phyloP scores from a whole-genome alignment of 306 rosid genomes.

The Vigna nakashimae region DNA sequence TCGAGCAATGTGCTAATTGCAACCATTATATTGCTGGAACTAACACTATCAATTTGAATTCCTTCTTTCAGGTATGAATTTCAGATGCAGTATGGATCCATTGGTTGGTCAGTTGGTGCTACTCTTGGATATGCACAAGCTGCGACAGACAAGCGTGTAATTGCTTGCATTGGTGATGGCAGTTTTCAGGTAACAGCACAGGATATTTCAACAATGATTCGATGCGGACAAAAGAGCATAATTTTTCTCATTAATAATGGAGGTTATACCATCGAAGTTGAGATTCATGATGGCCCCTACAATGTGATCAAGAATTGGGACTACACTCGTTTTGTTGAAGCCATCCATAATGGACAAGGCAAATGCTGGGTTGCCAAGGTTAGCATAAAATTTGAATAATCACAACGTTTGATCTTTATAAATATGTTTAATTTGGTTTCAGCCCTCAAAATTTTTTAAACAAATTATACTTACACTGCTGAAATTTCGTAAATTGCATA shows the following conservation, averaged over 20 bases:
- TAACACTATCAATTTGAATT: constrained; percentile 39
- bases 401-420: neutral
- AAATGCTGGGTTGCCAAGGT: constrained; percentile 95
- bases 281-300: constrained; percentile 95
- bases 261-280: constrained; percentile 90
- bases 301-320: constrained; percentile 95
- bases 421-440: neutral
- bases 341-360: constrained; percentile 87
- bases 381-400: constrained; percentile 40
- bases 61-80: constrained; percentile 76
- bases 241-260: constrained; percentile 90
- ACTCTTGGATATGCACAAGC: constrained; percentile 95
- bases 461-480: too few species aligned
- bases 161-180: constrained; percentile 92
- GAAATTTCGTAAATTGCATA: too few species aligned
- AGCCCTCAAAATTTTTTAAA: neutral
- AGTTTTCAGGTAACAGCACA: constrained; percentile 97
- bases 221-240: constrained; percentile 72
- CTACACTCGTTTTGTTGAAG: constrained; percentile 76
- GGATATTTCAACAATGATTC: constrained; percentile 92
- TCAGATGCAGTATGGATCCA: constrained; percentile 98
- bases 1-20: neutral
- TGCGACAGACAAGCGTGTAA: constrained; percentile 71
- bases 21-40: constrained; percentile 7
- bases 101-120: constrained; percentile 97